Percentiles rank a stretch among this genome's conserved stretches.
These are phyloP conservation scores for Diaporthe aspalathi DNA, from an alignment of 2,329 filamentous ascomycete genomes.

Conservation along the genomic window DNA sequence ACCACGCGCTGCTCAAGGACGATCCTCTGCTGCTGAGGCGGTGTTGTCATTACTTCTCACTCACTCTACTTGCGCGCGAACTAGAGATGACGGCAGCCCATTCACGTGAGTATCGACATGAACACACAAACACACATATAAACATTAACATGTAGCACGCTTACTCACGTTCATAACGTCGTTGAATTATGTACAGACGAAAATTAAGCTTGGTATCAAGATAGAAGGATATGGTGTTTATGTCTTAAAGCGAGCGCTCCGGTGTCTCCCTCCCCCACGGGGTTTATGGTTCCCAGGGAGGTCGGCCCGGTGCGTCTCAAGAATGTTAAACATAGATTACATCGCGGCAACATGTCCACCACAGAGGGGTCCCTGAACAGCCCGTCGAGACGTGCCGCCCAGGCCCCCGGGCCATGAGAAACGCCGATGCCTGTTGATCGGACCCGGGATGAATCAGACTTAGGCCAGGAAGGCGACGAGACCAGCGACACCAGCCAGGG, in stretches of 20 bases:
- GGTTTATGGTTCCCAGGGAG: conserved; percentile 26
- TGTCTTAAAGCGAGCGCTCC: conserved; percentile 36
- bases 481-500: conserved; percentile 67
- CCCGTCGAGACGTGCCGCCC: conserved; percentile 35
- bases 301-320: conserved; percentile 37
- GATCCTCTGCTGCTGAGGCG: conserved; percentile 16
- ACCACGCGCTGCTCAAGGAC: conserved; percentile 30
- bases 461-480: conserved; percentile 67
- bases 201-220: conserved; percentile 28
- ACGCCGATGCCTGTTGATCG: conserved; percentile 50
- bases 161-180: conserved; percentile 10
- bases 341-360: conserved; percentile 28
- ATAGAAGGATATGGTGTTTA: conserved; percentile 27
- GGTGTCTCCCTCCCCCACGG: conserved; percentile 26
- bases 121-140: neutral
- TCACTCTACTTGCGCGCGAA: neutral
- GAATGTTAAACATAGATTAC: conserved; percentile 36
- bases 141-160: too few relatives aligned
- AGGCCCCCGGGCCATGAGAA: conserved; percentile 47
- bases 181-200: conserved; percentile 27
- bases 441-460: conserved; percentile 40
- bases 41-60: neutral
- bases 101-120: neutral
- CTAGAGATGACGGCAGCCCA: neutral
- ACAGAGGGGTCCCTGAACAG: conserved; percentile 17